These are phyloP conservation scores for Peterozyma xylosa DNA, from an alignment of 805 yeast genomes.

Conservation along the genomic window DNA sequence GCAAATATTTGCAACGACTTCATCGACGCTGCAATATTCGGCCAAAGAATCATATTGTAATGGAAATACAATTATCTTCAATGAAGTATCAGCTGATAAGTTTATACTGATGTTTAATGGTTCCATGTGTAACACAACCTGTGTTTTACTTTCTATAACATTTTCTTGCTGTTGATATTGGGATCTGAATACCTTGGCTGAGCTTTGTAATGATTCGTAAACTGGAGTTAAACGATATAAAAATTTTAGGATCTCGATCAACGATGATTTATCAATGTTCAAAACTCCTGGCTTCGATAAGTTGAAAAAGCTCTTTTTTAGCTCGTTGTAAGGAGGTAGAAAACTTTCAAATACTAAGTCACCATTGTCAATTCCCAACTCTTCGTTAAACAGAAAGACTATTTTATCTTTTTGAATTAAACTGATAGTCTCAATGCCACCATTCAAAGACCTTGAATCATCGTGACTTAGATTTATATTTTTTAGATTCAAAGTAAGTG, in stretches of 20 bases:
- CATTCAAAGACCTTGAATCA: constrained; percentile 33
- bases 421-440: constrained; percentile 34
- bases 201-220: neutral
- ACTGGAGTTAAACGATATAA: constrained; percentile 11
- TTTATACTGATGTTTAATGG: constrained; percentile 20
- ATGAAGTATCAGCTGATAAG: constrained; percentile 11
- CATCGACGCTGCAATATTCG: constrained; percentile 25
- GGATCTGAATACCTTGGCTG: neutral
- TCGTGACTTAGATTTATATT: constrained; percentile 35
- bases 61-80: constrained; percentile 31
- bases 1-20: constrained; percentile 13
- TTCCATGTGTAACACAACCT: constrained; percentile 32
- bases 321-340: constrained; percentile 5
- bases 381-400: constrained; percentile 19
- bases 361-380: constrained; percentile 20
- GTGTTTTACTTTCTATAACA: constrained; percentile 5
- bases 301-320: constrained; percentile 28
- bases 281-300: constrained; percentile 33
- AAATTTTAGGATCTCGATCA: constrained; percentile 8
- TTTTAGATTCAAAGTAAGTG: constrained; percentile 18
- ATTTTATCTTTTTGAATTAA: constrained; percentile 16
- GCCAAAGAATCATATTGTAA: constrained; percentile 30
- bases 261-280: constrained; percentile 10
- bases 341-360: constrained; percentile 47
- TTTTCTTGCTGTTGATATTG: neutral